Percentiles rank a stretch among this genome's conserved stretches.
Conservation (phyloP, 1,139 yeast species). For the Protomyces gravidus region DNA sequence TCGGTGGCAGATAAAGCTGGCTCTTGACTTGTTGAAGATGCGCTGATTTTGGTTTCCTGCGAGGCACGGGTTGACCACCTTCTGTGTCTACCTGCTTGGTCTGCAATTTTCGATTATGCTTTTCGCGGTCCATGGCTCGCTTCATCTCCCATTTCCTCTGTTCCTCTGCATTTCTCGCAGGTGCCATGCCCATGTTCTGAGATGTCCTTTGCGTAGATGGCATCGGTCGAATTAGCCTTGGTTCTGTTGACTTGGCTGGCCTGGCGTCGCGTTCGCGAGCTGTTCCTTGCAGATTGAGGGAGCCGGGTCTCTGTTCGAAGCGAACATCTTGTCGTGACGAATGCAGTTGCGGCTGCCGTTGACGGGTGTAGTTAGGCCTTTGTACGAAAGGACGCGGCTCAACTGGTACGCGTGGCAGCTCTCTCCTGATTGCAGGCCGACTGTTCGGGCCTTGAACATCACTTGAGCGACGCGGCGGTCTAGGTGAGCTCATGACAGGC, state of each 20-base stretch:
- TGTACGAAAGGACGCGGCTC: neutral
- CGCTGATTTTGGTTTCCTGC: conserved; percentile 11
- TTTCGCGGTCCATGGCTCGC: conserved; percentile 1
- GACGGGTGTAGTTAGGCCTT: neutral
- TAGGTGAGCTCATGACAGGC: conserved; percentile 3
- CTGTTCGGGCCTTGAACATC: neutral
- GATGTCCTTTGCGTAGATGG: neutral
- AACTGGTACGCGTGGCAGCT: neutral
- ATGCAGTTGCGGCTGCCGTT: too few species aligned
- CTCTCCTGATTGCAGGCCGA: neutral
- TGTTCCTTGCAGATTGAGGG: too few species aligned
- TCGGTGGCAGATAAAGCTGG: conserved; percentile 50
- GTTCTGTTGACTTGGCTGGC: neutral
- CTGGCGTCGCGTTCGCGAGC: neutral
- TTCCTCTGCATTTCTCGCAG: neutral
- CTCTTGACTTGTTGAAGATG: conserved; percentile 17
- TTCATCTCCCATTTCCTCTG: conserved; percentile 7
- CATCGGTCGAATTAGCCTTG: neutral
- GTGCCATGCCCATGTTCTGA: neutral
- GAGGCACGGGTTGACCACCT: neutral
- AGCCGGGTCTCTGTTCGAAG: too few species aligned
- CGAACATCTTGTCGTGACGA: too few species aligned
- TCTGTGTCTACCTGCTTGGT: neutral
- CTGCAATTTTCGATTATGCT: conserved; percentile 1
- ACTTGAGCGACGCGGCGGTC: neutral